Evolutionary conservation across 208 protist species (phyloP), one percentile per base, ranked within the genome.

Genomic region (Acanthamoeba royreba): DNA sequence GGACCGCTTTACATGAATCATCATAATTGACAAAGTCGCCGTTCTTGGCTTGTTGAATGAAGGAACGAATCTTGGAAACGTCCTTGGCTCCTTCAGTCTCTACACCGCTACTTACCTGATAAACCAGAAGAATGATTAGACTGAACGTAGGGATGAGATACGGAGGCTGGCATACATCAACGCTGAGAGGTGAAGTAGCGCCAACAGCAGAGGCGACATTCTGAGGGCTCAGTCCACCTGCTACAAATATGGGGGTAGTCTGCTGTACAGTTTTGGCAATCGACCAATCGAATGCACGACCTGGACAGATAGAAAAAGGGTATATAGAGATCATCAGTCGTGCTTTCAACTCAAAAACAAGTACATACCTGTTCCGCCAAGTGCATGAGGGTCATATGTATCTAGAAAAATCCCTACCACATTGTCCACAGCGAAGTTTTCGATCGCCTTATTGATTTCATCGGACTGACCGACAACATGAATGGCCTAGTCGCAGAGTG

Each of bases 1-100:
- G n/a, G n/a, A n/a, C n/a, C n/a, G n/a, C n/a, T n/a, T n/a, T n/a
- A n/a, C n/a, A n/a, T n/a, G n/a, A n/a, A n/a, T n/a, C n/a, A n/a
- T 77, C 33, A 19, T 42, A 15, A 35, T 77, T 35, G 63, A 42
- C 13, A 28, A 38, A 77, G 63, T 77, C 28, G 63, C 63, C 31
- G 69, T 11, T 47, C 69, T 92, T 92, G 40, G 87, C 87, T 7
- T 46, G 9, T 19, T 52, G 42, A 42, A 92, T 55, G 46, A 92
- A 92, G 2, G 55, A 17, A 28, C 87, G 87, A 9, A 92, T 92
- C 43, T 92, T 92, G 28, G 25, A 47, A n/a, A 93, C 31, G 45
- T 94, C 93, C 52, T 94, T 94, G 42, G 55, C 77, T 15, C 93
- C 86, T 2, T 94, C 86, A 28, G 77, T 94, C 46, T 88, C 79